Evolutionary conservation across 2,329 filamentous ascomycete species (phyloP).

Genomic region (Epichloe gansuensis): DNA sequence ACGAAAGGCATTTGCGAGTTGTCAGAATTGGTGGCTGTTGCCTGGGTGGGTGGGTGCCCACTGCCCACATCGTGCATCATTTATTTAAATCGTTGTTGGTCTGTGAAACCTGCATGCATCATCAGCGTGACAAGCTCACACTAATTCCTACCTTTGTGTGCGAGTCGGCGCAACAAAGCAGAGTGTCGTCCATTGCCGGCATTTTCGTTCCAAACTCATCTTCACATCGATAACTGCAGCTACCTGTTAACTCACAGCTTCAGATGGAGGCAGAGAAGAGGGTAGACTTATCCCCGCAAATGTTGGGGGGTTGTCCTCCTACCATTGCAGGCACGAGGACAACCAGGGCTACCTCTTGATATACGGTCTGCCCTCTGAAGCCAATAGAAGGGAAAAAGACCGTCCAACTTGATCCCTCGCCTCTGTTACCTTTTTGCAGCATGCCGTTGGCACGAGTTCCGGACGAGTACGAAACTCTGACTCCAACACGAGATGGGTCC

Average conservation of each 20-base stretch:
- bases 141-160: neutral
- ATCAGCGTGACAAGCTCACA: neutral
- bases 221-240: neutral
- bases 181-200: neutral
- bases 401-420: neutral
- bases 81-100: too few species aligned
- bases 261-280: neutral
- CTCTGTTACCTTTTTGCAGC: neutral
- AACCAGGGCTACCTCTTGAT: slow-evolving; percentile 32
- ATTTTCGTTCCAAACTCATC: neutral
- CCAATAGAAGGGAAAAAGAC: slow-evolving; percentile 7
- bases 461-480: slow-evolving; percentile 92
- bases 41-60: neutral
- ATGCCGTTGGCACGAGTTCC: slow-evolving; percentile 18
- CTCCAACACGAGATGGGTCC: slow-evolving; percentile 88
- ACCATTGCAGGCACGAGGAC: slow-evolving; percentile 38
- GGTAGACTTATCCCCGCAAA: slow-evolving; percentile 36
- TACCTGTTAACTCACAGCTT: slow-evolving; percentile 2
- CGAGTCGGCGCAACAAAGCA: neutral
- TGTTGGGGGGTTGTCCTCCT: slow-evolving; percentile 34
- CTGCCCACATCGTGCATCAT: too few species aligned
- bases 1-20: neutral
- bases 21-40: neutral
- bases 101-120: neutral
- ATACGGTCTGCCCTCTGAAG: slow-evolving; percentile 24